Evolutionary conservation across 768 basidiomycete species (phyloP).

Genomic region (Leccinum uliginosum): DNA sequence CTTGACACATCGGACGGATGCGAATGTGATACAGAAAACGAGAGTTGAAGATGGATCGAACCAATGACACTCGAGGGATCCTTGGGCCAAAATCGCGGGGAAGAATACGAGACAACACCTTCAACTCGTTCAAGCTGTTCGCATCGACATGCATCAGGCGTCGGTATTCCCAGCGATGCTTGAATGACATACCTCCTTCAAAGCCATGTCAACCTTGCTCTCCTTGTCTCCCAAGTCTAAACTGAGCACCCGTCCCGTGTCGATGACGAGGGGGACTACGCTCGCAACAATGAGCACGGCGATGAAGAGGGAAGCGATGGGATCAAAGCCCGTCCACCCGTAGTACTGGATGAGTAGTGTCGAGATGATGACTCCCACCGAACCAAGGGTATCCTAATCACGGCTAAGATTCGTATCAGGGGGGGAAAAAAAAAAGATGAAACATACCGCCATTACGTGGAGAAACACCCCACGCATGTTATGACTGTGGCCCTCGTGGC

Average conservation of each 20-base stretch:
- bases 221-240: constrained; percentile 76
- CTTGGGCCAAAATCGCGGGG: constrained; percentile 93
- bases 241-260: constrained; percentile 84
- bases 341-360: constrained; percentile 93
- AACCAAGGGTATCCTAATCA: constrained; percentile 84
- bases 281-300: constrained; percentile 93
- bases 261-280: constrained; percentile 91
- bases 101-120: constrained; percentile 76
- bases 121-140: constrained; percentile 66
- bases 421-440: neutral
- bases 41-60: constrained; percentile 88
- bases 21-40: constrained; percentile 53
- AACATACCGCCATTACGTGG: constrained; percentile 88
- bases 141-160: neutral
- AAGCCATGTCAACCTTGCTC: constrained; percentile 48
- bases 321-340: constrained; percentile 99
- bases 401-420: constrained; percentile 6
- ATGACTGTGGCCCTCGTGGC: constrained; percentile 86
- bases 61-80: constrained; percentile 83
- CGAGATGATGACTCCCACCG: constrained; percentile 96
- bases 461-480: constrained; percentile 99
- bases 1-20: constrained; percentile 43
- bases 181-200: constrained; percentile 52
- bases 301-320: constrained; percentile 95
- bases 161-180: neutral